A percentile compares a stretch with the other conserved stretches of the same genome.
Evolutionary conservation across 164 flowering plant genomes (phyloP).

Genomic region (Magnolia changhungtana): DNA sequence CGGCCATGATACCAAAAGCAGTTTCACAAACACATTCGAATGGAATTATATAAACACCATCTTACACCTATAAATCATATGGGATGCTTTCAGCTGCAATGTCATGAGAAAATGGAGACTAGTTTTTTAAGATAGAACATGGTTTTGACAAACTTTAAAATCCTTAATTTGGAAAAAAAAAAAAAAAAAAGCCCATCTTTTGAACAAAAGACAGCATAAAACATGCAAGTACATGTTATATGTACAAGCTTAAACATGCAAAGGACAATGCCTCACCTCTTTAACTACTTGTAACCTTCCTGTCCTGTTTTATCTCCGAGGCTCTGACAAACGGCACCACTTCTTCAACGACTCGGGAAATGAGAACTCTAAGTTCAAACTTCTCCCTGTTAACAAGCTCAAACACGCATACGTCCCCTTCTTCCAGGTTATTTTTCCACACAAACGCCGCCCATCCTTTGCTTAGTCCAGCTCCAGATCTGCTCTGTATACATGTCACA

Average conservation of each 20-base stretch:
- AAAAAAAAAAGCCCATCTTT: no score
- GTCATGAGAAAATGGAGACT: no score
- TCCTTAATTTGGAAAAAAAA: no score
- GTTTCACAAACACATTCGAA: no score
- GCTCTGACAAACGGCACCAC: background rate
- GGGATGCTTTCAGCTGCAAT: no score
- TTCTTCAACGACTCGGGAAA: slow-evolving; percentile 9
- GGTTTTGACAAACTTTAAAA: no score
- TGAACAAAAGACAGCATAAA: background rate
- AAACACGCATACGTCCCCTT: slow-evolving; percentile 27
- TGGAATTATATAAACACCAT: no score
- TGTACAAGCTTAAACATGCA: background rate
- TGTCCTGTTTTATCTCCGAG: background rate
- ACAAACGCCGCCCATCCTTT: slow-evolving; percentile 20
- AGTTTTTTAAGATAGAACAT: no score
- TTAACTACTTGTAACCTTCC: background rate
- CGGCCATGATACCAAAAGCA: no score
- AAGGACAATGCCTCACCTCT: background rate
- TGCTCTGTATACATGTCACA: background rate
- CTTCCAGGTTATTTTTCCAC: slow-evolving; percentile 17
- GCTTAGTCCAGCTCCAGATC: background rate
- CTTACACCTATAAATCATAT: no score
- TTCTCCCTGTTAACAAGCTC: slow-evolving; percentile 10
- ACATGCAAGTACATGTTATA: background rate
- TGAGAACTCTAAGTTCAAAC: background rate